phyloP scores from a whole-genome alignment of 1,284 basidiomycete species.

The Xerocomus nothofagi region DNA sequence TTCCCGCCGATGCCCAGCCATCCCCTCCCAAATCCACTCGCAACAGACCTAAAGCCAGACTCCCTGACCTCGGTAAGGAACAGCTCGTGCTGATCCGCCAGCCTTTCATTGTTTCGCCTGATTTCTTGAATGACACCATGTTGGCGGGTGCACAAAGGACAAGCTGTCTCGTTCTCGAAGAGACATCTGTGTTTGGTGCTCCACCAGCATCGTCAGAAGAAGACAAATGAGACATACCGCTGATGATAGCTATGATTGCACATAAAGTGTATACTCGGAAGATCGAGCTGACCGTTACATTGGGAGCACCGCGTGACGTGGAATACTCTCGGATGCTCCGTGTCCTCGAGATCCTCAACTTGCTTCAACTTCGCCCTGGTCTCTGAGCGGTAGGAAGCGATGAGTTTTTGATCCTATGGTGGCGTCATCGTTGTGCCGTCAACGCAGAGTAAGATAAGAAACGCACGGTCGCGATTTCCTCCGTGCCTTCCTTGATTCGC shows the following conservation, averaged over 20 bases:
- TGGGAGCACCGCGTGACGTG: conserved; percentile 90
- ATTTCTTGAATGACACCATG: conserved; percentile 91
- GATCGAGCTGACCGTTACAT: conserved; percentile 86
- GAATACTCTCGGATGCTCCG: conserved; percentile 81
- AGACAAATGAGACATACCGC: conserved; percentile 48
- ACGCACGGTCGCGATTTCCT: conserved; percentile 80
- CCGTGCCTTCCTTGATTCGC: conserved; percentile 70
- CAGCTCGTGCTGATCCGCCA: conserved; percentile 86
- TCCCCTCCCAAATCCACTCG: conserved; percentile 77
- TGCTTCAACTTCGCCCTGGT: conserved; percentile 81
- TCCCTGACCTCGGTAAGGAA: conserved; percentile 86
- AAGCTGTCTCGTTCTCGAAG: conserved; percentile 84
- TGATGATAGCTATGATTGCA: conserved; percentile 98
- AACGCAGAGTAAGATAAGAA: neutral
- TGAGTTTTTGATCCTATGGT: conserved; percentile 79
- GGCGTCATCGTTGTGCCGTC: neutral
- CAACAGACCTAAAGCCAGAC: conserved; percentile 80
- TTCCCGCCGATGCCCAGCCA: conserved; percentile 49
- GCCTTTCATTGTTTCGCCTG: conserved; percentile 75
- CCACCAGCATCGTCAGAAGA: neutral
- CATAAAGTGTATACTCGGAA: conserved; percentile 97
- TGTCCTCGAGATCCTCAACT: conserved; percentile 78
- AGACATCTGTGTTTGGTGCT: conserved; percentile 57
- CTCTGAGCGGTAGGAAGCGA: conserved; percentile 84
- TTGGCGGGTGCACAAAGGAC: conserved; percentile 82